A percentile compares a stretch with the other conserved stretches of the same genome.
phyloP scores from a whole-genome alignment of 192 early-diverging fungal genomes.

The Physocladia obscura region DNA sequence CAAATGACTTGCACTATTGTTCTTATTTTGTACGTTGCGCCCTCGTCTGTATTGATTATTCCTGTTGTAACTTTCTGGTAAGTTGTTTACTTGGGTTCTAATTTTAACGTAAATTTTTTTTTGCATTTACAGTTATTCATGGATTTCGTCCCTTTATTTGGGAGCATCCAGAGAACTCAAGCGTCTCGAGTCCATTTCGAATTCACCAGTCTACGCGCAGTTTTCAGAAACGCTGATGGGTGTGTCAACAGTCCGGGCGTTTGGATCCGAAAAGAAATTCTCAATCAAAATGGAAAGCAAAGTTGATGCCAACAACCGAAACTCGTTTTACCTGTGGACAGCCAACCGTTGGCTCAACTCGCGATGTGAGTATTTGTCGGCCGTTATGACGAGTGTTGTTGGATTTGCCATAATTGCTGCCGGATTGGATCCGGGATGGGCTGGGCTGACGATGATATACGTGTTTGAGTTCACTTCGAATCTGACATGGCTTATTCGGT shows the following conservation, averaged over 20 bases:
- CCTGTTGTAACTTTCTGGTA: slow-evolving; percentile 54
- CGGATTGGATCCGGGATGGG: slow-evolving; percentile 29
- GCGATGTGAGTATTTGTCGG: slow-evolving; percentile 6
- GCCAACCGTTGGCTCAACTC: slow-evolving; percentile 54
- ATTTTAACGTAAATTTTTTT: too few species aligned
- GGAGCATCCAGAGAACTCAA: slow-evolving; percentile 82
- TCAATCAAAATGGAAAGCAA: slow-evolving; percentile 31
- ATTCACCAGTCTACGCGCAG: slow-evolving; percentile 73
- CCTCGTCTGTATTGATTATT: slow-evolving; percentile 18
- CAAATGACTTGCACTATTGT: slow-evolving; percentile 10
- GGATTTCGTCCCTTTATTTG: slow-evolving; percentile 71
- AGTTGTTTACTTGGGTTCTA: slow-evolving; percentile 31
- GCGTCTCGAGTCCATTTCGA: slow-evolving; percentile 74
- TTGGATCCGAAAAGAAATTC: slow-evolving; percentile 32
- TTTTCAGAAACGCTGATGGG: slow-evolving; percentile 70
- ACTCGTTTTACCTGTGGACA: slow-evolving; percentile 79
- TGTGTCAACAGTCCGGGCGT: slow-evolving; percentile 42
- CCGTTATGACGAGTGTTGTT: slow-evolving; percentile 18
- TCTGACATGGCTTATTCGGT: slow-evolving; percentile 28
- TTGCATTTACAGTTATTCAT: slow-evolving; percentile 43
- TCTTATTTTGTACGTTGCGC: slow-evolving; percentile 52
- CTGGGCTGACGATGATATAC: slow-evolving; percentile 37
- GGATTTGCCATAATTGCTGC: slow-evolving; percentile 3
- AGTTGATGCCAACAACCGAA: slow-evolving; percentile 70
- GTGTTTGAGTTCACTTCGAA: slow-evolving; percentile 30